phyloP scores from a whole-genome alignment of 2,329 filamentous ascomycete genomes.

The Fonsecaea monophora region DNA sequence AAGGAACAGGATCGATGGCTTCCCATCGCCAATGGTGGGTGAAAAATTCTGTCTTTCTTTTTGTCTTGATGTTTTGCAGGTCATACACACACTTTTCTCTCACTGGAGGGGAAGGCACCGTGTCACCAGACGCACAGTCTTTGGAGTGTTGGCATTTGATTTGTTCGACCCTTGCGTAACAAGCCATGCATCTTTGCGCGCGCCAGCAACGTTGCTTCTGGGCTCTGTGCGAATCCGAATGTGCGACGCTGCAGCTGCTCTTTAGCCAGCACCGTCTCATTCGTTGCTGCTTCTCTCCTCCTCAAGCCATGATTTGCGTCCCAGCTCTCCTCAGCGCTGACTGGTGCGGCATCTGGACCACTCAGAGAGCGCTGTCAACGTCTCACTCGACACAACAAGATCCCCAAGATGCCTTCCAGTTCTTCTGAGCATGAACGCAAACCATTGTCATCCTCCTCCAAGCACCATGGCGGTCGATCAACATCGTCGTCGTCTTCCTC shows the following conservation, averaged over 20 bases:
- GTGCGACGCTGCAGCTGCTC: constrained; percentile 36
- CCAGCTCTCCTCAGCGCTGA: constrained; percentile 34
- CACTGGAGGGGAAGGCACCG: constrained; percentile 1
- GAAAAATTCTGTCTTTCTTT: constrained; percentile 41
- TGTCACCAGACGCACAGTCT: constrained; percentile 31
- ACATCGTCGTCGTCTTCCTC: constrained; percentile 50
- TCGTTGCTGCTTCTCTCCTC: constrained; percentile 48
- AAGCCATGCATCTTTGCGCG: constrained; percentile 43
- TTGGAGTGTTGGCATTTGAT: constrained; percentile 51
- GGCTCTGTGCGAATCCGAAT: constrained; percentile 36
- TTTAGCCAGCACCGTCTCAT: constrained; percentile 43
- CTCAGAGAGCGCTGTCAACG: constrained; percentile 32
- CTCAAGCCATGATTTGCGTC: constrained; percentile 55
- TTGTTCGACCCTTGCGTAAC: constrained; percentile 58
- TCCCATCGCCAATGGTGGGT: constrained; percentile 99
- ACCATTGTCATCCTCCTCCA: constrained; percentile 26
- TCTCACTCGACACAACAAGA: constrained; percentile 25
- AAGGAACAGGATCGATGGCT: constrained; percentile 99
- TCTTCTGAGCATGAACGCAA: constrained; percentile 36
- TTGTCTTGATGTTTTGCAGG: constrained; percentile 32
- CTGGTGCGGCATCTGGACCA: constrained; percentile 40
- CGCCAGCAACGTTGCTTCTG: constrained; percentile 37
- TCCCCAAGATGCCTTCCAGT: constrained; percentile 33
- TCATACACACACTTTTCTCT: not conserved
- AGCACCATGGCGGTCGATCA: constrained; percentile 51